Conservation (phyloP, 208 protist species). For the Trypanosoma cruzi region DNA sequence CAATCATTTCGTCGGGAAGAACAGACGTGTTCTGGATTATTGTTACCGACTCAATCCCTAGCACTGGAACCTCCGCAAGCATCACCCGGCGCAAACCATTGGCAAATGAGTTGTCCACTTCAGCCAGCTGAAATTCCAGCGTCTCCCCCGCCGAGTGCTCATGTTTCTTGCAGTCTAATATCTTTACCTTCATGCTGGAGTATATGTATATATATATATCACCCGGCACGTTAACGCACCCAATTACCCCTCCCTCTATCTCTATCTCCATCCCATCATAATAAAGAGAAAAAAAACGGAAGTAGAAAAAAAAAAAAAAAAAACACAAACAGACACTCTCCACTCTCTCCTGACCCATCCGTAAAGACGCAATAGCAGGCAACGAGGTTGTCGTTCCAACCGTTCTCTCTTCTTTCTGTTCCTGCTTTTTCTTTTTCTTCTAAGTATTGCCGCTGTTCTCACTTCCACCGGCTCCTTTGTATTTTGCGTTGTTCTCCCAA, state of each 20-base stretch:
- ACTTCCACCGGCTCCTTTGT: not conserved
- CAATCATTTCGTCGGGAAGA: constrained; percentile 99
- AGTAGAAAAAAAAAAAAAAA: constrained; percentile 24
- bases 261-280: not conserved
- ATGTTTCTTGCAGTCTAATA: constrained; percentile 75
- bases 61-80: constrained; percentile 98
- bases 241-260: not conserved
- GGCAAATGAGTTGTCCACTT: constrained; percentile 93
- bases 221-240: not conserved
- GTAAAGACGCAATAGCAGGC: not conserved
- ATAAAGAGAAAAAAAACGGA: constrained; percentile 7
- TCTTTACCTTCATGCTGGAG: constrained; percentile 69
- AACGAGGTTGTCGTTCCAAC: not conserved
- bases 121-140: constrained; percentile 89
- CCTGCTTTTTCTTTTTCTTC: not conserved
- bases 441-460: not conserved
- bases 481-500: not conserved
- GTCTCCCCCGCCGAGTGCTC: constrained; percentile 85
- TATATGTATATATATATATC: not conserved
- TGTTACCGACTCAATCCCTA: constrained; percentile 98
- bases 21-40: constrained; percentile 95
- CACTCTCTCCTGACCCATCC: not conserved
- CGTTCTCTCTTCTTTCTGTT: not conserved
- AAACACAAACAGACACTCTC: not conserved
- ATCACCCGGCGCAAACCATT: constrained; percentile 98